These are phyloP conservation scores for Pythium brachiatum DNA, from an alignment of 352 stramenopile genomes.

Conservation along the genomic window DNA sequence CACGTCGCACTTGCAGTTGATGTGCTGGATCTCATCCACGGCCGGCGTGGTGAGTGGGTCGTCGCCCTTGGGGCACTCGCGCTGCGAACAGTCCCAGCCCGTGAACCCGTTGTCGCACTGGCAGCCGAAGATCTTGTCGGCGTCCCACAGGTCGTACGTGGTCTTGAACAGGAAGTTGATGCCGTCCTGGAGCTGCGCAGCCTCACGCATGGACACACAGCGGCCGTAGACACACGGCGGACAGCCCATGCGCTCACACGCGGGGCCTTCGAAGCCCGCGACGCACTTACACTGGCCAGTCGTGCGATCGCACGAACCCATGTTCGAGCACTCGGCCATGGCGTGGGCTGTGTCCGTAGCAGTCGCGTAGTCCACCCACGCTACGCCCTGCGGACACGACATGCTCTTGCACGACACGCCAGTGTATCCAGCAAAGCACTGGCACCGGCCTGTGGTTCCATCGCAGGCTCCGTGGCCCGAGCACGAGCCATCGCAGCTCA, in stretches of 20 bases:
- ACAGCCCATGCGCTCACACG: constrained; percentile 71
- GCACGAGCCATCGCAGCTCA: constrained; percentile 79
- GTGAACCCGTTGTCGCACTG: constrained; percentile 67
- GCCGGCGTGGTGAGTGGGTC: constrained; percentile 50
- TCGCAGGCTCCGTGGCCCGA: constrained; percentile 71
- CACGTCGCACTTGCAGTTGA: constrained; percentile 50
- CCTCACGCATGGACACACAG: constrained; percentile 73
- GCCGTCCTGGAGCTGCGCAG: constrained; percentile 50
- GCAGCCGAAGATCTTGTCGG: constrained; percentile 76
- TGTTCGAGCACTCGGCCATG: constrained; percentile 80
- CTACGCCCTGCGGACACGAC: constrained; percentile 44
- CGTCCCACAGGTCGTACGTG: constrained; percentile 67
- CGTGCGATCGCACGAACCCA: constrained; percentile 76
- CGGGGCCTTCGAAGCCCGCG: constrained; percentile 62
- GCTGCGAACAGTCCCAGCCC: constrained; percentile 62
- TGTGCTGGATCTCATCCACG: constrained; percentile 40
- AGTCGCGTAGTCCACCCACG: constrained; percentile 69
- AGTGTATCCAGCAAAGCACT: constrained; percentile 77
- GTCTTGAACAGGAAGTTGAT: constrained; percentile 65
- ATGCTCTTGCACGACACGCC: constrained; percentile 58
- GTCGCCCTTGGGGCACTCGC: constrained; percentile 55
- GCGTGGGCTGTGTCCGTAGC: constrained; percentile 64
- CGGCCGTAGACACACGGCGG: constrained; percentile 59
- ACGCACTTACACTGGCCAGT: constrained; percentile 62
- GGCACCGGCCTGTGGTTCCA: constrained; percentile 56